Evolutionary conservation across 257 asterid species (phyloP), one percentile per base, ranked within the genome.

Genomic region (Orobanche coerulescens): DNA sequence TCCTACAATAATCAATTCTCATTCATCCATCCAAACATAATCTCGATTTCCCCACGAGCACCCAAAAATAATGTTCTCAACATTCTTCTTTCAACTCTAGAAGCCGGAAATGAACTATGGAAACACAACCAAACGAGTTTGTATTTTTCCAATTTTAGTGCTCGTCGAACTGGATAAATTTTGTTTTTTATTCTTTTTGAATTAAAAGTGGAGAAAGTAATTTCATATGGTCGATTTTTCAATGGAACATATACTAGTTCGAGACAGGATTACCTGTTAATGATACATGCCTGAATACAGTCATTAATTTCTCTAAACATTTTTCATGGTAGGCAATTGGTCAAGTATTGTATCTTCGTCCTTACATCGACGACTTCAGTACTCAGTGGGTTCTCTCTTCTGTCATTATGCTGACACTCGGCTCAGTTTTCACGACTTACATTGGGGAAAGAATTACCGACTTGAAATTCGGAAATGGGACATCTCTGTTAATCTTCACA

Each of bases 381-480:
- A 82, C 87, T 25, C 67, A 92, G 65, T 92, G 98, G 98, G 95
- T 61, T 40, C 31, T 92, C 74, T 84, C 98, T 54, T 79, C 98
- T 46, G 66, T 92, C 74, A 49, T 81, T 54, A 73, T 92, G 69
- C 73, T 92, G 73, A 89, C 94, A 43, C 97, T 88, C 24, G 85
- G 97, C 65, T 81, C 98, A 15, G 90, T 75, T 57, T 61, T 84
- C 73, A 84, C 98, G 8, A 88, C 95, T 23, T 92, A 79, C 64
- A 84, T 92, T 64, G 98, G 98, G 26, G 98, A 92, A 75, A 76
- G 71, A 65, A 92, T 88, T 58, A 77, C 95, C 2, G 97, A 92
- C 71, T 80, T 88, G 72, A 92, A 92, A 78, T 91, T 92, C 28
- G 97, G 98, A 68, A 92, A 92, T 37, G 98, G 98, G 8, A 92